Percentiles rank a stretch among this genome's conserved stretches.
phyloP scores from a whole-genome alignment of 78 protist species.

The slime mould (Dictyostelium discoideum) region dicty_2.7 NC_007091.3:4354001-4354500 shows the following conservation, averaged over 20 bases:
- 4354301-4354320: conserved; percentile 34
- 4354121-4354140: conserved; percentile 18
- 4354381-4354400: neutral
- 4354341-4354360: neutral
- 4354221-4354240: conserved; percentile 12
- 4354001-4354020: neutral
- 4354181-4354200: neutral
- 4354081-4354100: conserved; percentile 1
- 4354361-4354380: neutral
- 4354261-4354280: conserved; percentile 20
- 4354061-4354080: conserved; percentile 31
- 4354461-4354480: neutral
- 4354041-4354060: conserved; percentile 29
- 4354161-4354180: neutral
- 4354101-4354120: neutral
- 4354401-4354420: neutral
- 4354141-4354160: conserved; percentile 12
- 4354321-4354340: conserved; percentile 24
- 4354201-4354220: neutral
- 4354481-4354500: neutral
- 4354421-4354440: conserved; percentile 12
- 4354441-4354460: neutral
- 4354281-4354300: conserved; percentile 20
- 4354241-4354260: conserved; percentile 12
- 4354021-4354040: conserved; percentile 6